Evolutionary conservation across 208 protist genomes (phyloP), one percentile per base, ranked within the genome.

Genomic region (Leishmania arabica): DNA sequence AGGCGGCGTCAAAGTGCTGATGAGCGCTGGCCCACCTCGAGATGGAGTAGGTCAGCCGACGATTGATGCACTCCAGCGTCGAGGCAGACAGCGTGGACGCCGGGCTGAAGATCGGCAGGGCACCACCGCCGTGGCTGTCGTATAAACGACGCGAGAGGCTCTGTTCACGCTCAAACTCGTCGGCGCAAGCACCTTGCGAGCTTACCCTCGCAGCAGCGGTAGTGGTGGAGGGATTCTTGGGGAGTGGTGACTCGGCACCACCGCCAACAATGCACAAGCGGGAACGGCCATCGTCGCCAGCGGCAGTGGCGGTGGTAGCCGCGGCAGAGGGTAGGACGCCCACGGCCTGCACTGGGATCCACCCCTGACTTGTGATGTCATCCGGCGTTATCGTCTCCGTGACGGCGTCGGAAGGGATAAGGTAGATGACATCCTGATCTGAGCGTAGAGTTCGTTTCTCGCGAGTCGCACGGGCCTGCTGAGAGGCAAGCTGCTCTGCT

Each of bases 261-360:
- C 76, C 76, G 21, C 76, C 60, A 40, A 47, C 76, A 47, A 77
- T 77, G 40, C 24, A n/a, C 56, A 24, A 66, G 37, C 40, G 74
- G 21, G 53, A 58, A 51, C 45, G 58, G 0, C 6, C 37, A 62
- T 66, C 49, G 17, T 24, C 66, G 24, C 45, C 19, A 31, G 51
- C 17, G 6, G 45, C 76, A n/a, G 58, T 15, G 21, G 47, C 3
- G 47, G 64, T 69, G 8, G 40, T 6, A 37, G n/a, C 8, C 51
- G 21, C 42, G 15, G 68, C 37, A 17, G 56, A 42, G 34, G 75
- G 75, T 34, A 75, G 56, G 65, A 58, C 66, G 53, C 72, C 71
- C 75, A 84, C 81, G 17, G 85, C 56, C 69, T 86, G 84, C 47
- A 91, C 81, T 21, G 88, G 88, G 68, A 88, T 79, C 88, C 88